Conservation (phyloP, 345 rosid genomes). For the Cardamine occulta region DNA sequence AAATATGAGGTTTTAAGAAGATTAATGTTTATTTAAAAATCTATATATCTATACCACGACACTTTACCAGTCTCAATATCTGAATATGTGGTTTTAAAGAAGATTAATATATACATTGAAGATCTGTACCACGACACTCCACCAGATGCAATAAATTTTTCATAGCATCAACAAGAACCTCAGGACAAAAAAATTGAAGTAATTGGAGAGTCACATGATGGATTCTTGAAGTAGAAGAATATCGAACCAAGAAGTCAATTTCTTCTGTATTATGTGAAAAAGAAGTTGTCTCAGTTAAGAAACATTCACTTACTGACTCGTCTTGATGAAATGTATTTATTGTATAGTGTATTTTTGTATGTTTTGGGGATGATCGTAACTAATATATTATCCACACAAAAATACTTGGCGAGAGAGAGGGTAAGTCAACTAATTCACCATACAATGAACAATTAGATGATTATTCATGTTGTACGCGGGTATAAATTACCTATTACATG, state of each 20-base stretch:
- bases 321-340: not conserved
- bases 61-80: not conserved
- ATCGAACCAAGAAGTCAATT: not conserved
- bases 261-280: not conserved
- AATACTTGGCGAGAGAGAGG: too few species aligned
- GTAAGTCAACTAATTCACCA: too few species aligned
- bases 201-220: not conserved
- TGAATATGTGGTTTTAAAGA: not conserved
- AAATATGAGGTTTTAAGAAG: not conserved
- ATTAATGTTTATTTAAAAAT: too few species aligned
- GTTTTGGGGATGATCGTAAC: too few species aligned
- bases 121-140: not conserved
- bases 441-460: too few species aligned
- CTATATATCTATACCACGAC: not conserved
- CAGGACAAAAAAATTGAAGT: not conserved
- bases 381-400: too few species aligned
- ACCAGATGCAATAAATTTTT: not conserved
- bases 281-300: not conserved
- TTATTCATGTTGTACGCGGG: too few species aligned
- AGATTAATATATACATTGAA: too few species aligned
- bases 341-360: too few species aligned
- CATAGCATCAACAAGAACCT: not conserved
- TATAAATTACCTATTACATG: too few species aligned
- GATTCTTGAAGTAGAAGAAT: not conserved
- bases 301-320: not conserved